Evolutionary conservation across 2,329 filamentous ascomycete genomes (phyloP), one percentile per base, ranked within the genome.

Genomic region (Penicillium sp.): DNA sequence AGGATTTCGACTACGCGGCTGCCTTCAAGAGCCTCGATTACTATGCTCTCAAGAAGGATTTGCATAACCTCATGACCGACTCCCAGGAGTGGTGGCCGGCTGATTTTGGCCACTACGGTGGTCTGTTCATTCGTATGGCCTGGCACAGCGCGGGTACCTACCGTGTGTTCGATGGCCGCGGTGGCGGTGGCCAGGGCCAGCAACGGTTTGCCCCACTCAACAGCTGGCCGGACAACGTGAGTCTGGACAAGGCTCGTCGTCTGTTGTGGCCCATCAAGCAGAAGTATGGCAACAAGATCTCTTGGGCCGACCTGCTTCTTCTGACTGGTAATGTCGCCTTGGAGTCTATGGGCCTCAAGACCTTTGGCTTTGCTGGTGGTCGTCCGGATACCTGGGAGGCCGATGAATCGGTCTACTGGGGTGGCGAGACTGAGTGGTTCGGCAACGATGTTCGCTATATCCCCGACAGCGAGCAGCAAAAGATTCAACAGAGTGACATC

Each of bases 81-180:
- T 87, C 82, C 2, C 79, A 88, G 66, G 79, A 84, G 27, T 87
- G 77, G 77, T 89, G 84, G 84, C 84, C 84, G 1, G 84, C 84
- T 20, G 84, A 89, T 60, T 85, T 84, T 56, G 84, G 84, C 39
- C 82, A 87, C 72, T 89, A 88, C 53, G 84, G 84, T 49, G 83
- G 84, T 62, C 74, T 88, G 17, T 87, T 89, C 63, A 74, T 89
- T 58, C 82, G 84, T 41, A 80, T 88, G 80, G 80, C 82, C 43
- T 89, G 84, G 84, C 84, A 88, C 72, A 80, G 79, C 50, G 77
- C 84, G 16, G 84, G 84, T 44, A 89, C 84, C 34, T 87, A 88
- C 68, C 82, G 84, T 55, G 77, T 83, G 57, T 73, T 72, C 35
- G 84, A 88, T 51, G 84, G 84, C 25, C 82, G 84, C 44, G 84